A percentile compares a stretch with the other conserved stretches of the same genome.
Evolutionary conservation across 2,329 filamentous ascomycete genomes (phyloP).

Genomic region (Aspergillus puulaauensis): DNA sequence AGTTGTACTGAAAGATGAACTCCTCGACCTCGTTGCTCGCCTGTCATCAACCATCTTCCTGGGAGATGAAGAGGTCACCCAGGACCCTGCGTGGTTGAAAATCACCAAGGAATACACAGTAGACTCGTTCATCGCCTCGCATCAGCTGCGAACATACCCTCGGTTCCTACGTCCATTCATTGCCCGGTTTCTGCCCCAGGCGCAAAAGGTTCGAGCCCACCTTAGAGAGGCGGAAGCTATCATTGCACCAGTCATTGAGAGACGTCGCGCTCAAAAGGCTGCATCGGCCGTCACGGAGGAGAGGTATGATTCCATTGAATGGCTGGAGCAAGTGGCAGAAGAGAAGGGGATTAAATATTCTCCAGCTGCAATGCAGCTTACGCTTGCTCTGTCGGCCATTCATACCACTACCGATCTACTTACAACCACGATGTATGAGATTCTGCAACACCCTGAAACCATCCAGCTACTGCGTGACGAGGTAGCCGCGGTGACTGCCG

Average conservation of each 20-base stretch:
- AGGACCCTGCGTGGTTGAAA: background rate
- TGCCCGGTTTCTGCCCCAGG: background rate
- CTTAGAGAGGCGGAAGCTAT: background rate
- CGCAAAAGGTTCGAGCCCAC: background rate
- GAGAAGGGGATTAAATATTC: background rate
- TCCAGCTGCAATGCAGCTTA: background rate
- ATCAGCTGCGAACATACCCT: background rate
- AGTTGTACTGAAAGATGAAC: background rate
- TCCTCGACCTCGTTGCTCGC: background rate
- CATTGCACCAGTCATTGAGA: background rate
- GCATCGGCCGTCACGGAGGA: background rate
- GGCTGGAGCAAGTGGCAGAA: background rate
- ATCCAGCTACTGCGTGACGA: background rate
- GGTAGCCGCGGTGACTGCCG: background rate
- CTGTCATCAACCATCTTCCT: background rate
- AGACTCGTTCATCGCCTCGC: background rate
- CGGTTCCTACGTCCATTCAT: background rate
- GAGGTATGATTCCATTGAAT: background rate
- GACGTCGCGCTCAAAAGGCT: background rate
- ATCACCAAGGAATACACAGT: background rate
- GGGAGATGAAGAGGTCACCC: background rate
- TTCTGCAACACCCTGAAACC: background rate
- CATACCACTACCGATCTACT: background rate
- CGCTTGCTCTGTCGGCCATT: background rate
- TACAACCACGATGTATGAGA: background rate